Evolutionary conservation across 1,284 basidiomycete species (phyloP).

Genomic region (Cutaneotrichosporon cutaneum): DNA sequence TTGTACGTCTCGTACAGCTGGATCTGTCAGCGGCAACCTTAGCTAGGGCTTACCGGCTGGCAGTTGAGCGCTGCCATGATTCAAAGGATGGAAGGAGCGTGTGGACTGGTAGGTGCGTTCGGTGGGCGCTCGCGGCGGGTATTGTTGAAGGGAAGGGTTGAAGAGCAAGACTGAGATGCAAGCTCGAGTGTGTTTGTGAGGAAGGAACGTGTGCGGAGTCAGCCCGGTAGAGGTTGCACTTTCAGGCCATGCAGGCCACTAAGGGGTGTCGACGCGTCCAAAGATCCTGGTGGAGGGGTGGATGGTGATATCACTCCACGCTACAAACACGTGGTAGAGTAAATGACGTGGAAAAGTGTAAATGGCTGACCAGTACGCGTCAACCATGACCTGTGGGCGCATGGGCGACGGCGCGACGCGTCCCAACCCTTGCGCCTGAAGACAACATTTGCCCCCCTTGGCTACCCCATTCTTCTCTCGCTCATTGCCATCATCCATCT

Average conservation of each 20-base stretch:
- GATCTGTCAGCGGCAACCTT: constrained; percentile 8
- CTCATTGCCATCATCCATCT: constrained; percentile 5
- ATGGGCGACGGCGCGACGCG: constrained; percentile 14
- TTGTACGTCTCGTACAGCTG: constrained; percentile 53
- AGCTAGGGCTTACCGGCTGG: constrained; percentile 26
- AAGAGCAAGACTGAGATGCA: not conserved
- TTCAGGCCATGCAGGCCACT: not conserved
- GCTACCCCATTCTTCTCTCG: constrained; percentile 1
- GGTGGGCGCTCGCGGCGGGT: not conserved
- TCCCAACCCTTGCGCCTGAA: not conserved
- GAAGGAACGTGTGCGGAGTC: not conserved
- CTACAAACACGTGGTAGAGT: not conserved
- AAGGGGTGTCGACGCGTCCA: too few species aligned
- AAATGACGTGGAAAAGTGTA: constrained; percentile 11
- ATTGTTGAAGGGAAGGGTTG: not conserved
- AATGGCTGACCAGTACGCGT: constrained; percentile 8
- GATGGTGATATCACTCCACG: not conserved
- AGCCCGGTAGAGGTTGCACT: not conserved
- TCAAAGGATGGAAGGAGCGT: not conserved
- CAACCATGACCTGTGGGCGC: too few species aligned
- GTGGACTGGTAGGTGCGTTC: not conserved
- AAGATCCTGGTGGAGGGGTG: too few species aligned
- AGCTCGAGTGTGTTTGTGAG: not conserved
- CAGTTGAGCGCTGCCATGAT: constrained; percentile 30
- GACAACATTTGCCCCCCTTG: constrained; percentile 2